phyloP scores from a whole-genome alignment of 2,329 filamentous ascomycete genomes.

The Claviceps pazoutovae region DNA sequence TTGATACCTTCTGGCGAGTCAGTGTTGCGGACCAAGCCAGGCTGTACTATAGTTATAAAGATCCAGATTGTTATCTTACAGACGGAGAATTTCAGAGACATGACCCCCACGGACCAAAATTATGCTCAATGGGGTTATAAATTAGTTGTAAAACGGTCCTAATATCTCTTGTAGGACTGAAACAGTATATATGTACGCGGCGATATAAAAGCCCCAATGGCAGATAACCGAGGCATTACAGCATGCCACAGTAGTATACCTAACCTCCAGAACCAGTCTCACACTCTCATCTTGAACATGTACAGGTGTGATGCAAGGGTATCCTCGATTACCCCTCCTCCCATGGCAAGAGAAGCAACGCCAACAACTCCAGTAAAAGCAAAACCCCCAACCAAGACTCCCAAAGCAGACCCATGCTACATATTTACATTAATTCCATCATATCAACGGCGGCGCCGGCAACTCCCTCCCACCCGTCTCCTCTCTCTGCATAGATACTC shows the following conservation, averaged over 20 bases:
- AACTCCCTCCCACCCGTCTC: conserved; percentile 15
- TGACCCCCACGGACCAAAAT: too few species aligned
- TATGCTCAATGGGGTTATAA: too few species aligned
- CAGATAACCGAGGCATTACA: too few species aligned
- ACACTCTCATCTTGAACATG: background rate
- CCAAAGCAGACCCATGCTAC: background rate
- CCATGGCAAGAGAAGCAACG: background rate
- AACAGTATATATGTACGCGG: too few species aligned
- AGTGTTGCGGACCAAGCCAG: too few species aligned
- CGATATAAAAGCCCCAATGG: too few species aligned
- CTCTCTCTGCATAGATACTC: conserved; percentile 26
- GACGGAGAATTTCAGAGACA: too few species aligned
- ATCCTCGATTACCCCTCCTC: background rate
- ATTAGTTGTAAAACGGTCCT: too few species aligned
- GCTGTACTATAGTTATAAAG: too few species aligned
- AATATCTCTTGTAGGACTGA: too few species aligned
- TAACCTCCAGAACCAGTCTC: background rate
- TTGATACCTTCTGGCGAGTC: too few species aligned
- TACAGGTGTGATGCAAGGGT: background rate
- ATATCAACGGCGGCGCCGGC: conserved; percentile 17
- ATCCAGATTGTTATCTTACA: too few species aligned
- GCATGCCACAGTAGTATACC: background rate
- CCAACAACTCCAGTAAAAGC: background rate
- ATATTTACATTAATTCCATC: background rate
- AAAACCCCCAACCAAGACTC: background rate